Evolutionary conservation across 805 yeast genomes (phyloP).

Genomic region (Candida succiphila): DNA sequence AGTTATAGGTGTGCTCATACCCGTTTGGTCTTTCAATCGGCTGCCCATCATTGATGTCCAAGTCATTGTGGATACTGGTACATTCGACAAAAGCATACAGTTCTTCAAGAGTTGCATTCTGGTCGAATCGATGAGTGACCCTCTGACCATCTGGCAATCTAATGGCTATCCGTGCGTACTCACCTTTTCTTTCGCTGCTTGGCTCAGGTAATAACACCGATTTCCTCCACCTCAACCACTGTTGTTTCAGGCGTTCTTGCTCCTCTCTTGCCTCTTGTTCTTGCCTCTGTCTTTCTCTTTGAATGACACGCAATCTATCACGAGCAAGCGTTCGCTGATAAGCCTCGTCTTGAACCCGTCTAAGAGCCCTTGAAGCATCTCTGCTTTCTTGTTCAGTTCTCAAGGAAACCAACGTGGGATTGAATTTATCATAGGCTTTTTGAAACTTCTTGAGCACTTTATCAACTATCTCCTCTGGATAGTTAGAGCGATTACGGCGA

Average conservation of each 20-base stretch:
- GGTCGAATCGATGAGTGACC: constrained; percentile 36
- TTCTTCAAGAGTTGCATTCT: constrained; percentile 42
- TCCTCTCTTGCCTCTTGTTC: constrained; percentile 11
- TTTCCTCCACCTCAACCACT: constrained; percentile 43
- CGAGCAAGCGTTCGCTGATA: constrained; percentile 59
- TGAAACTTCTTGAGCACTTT: constrained; percentile 28
- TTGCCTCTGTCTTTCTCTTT: constrained; percentile 20
- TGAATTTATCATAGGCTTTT: constrained; percentile 35
- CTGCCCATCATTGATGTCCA: constrained; percentile 21
- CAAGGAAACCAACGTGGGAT: constrained; percentile 48
- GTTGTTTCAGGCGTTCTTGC: constrained; percentile 11
- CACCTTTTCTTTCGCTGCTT: constrained; percentile 7
- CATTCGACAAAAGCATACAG: constrained; percentile 66
- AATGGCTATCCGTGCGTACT: constrained; percentile 57
- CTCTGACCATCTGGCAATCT: constrained; percentile 58
- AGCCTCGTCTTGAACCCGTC: constrained; percentile 69
- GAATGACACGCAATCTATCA: constrained; percentile 49
- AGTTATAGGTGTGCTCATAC: constrained; percentile 37
- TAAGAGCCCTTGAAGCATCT: constrained; percentile 44
- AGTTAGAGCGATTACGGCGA: too few species aligned
- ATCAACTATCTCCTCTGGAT: constrained; percentile 10
- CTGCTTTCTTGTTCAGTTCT: constrained; percentile 55
- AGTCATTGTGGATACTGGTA: constrained; percentile 10
- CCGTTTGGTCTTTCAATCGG: constrained; percentile 13
- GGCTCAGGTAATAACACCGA: constrained; percentile 12